Evolutionary conservation across 805 yeast genomes (phyloP), one percentile per base, ranked within the genome.

Genomic region (Starmerella geochares): DNA sequence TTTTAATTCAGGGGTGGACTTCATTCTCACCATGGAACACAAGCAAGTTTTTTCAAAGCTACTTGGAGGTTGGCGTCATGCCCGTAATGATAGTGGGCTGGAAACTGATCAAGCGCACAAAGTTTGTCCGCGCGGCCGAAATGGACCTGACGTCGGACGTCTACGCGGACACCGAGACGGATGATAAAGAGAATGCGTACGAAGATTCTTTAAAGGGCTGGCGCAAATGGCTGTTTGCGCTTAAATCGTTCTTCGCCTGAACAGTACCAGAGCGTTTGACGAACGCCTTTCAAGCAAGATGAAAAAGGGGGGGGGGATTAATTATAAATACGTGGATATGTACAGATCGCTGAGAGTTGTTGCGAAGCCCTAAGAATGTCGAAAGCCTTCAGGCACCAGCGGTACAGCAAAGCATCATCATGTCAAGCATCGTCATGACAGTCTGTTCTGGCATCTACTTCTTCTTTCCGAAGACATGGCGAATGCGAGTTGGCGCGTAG

Each of bases 401-500:
- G n/a, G n/a, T n/a, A n/a, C n/a, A n/a, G n/a, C n/a, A n/a, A n/a
- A n/a, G n/a, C n/a, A n/a, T n/a, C n/a, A n/a, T n/a, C n/a, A n/a
- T n/a, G n/a, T n/a, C n/a, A n/a, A n/a, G n/a, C n/a, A n/a, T n/a
- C n/a, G n/a, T n/a, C n/a, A n/a, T n/a, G n/a, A n/a, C n/a, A n/a
- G n/a, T n/a, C n/a, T n/a, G n/a, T n/a, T n/a, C n/a, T n/a, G n/a
- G 17, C 9, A 27, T 16, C 50, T 49, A 58, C 47, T 50, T 50
- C 55, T 64, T 62, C 58, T 64, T 60, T 57, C 87, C 83, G 70
- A 84, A 87, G 55, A 77, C 79, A 68, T 85, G 86, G 64, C 82
- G 79, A 76, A 86, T 85, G 68, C 97, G 78, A 1, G 98, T 92
- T 48, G 88, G 86, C 1, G 94, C 95, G 71, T 86, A 92, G 66